Base-by-base conservation (phyloP, 176 grass and related monocot genomes). In the Pontederia paniculata region DNA sequence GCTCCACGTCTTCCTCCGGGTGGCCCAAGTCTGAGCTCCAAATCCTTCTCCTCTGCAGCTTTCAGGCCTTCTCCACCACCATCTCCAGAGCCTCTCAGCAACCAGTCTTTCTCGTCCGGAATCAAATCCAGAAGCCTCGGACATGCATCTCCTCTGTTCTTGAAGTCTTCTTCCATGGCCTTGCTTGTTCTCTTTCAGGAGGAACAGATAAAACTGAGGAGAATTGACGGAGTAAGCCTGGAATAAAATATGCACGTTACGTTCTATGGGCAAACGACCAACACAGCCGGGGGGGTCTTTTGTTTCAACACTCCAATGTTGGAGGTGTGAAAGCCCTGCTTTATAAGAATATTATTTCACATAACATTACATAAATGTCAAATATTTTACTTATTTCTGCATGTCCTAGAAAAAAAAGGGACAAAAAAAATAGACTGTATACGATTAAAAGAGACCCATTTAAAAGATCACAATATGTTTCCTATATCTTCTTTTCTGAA, bases 1-100 rank as follows among this genome's bases (percentile, higher is more conserved):
- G n/a, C n/a, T 28, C 52, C 22, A n/a, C 23, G 46, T 14, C 50
- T 57, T 12, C 50, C 68, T 43, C 75, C 64, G 13, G 84, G 84
- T 22, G 79, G 72, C 8, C 84, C 84, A 23, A 88, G 84, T 54
- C 76, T 79, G 48, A 88, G 79, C 72, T 88, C 68, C 8, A 88
- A 76, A 68, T 73, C 48, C 63, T 62, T 60, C 49, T 78, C 83
- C 2, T 87, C 70, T 42, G 46, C 55, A 9, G 65, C 45, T 54
- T 12, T 17, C 18, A 45, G 8, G 18, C 41, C 12, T 21, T 21
- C 15, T 62, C 70, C 16, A 9, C 58, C 13, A 31, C 41, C 1
- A 43, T 4, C 42, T 52, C 62, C 52, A 55, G 18, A 31, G 7
- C 5, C 58, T 17, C 10, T 42, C 17, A 62, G 60, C 74, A 77